Evolutionary conservation across 306 rosid species (phyloP), one percentile per base, ranked within the genome.

Genomic region (Coriaria nepalensis): DNA sequence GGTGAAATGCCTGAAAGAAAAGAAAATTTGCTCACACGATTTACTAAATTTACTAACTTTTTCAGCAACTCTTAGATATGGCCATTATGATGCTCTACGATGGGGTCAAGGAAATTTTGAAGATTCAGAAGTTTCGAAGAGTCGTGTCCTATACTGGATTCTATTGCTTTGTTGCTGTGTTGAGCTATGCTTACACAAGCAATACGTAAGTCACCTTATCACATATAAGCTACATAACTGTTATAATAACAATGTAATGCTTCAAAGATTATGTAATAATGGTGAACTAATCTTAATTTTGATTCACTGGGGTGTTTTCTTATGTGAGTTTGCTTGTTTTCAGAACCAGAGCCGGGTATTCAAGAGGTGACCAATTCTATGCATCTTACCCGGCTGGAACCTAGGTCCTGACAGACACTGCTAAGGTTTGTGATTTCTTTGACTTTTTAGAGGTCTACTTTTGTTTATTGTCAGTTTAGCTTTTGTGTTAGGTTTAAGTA

Each of bases 361-460:
- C 97, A 14, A 78, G 95, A 71, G 97, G 73, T 11, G 95, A 90
- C 68, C 97, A 90, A 52, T 84, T 64, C 73, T 90, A 90, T 62
- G 95, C 97, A 10, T 79, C 95, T 6, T 90, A 84, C 68, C 95
- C 97, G 0, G 95, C 92, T 50, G 92, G 97, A 64, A 84, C 94
- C 7, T 95, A 90, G 76, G 94, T 84, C 57, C 57, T 90, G 70
- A 78, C 93, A 0, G 97, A 90, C 67, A 71, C 84, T 0, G 46
- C 82, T 33, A 84, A 84, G 95, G 97, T 75, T 40, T 52, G 65
- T 14, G 9, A 38, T 2, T 36, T 10, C 8, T 40, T 6, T 13
- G 43, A 7, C 10, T 42, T 5, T 47, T 32, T 11, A 8, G 11
- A 38, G 39, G 13, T 45, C 33, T 10, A 35, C 10, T 35, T 10